A percentile compares a stretch with the other conserved stretches of the same genome.
phyloP scores from a whole-genome alignment of 805 yeast species.

The Pichia thaimueangensis region DNA sequence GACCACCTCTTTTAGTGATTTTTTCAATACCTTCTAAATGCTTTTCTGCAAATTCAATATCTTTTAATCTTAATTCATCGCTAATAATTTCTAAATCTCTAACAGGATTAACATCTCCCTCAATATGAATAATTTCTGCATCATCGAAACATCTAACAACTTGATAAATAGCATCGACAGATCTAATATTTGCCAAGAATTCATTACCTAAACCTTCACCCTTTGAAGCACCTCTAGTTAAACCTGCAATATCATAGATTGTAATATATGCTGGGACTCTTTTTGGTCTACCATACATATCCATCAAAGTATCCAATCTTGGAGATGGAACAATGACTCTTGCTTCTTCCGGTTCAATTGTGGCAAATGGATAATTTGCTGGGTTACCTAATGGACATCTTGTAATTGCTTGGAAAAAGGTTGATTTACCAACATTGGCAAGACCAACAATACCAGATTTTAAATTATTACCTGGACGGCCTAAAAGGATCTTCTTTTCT shows the following conservation, averaged over 20 bases:
- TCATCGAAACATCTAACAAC: slow-evolving; percentile 97
- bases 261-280: slow-evolving; percentile 90
- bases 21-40: slow-evolving; percentile 52
- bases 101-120: slow-evolving; percentile 92
- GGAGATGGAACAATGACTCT: slow-evolving; percentile 90
- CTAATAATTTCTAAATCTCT: slow-evolving; percentile 90
- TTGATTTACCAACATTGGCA: slow-evolving; percentile 93
- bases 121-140: slow-evolving; percentile 95
- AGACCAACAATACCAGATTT: slow-evolving; percentile 88
- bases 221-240: slow-evolving; percentile 92
- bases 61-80: slow-evolving; percentile 91
- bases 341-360: slow-evolving; percentile 97
- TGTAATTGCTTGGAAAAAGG: slow-evolving; percentile 96
- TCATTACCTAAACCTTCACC: slow-evolving; percentile 99
- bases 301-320: slow-evolving; percentile 71
- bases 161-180: slow-evolving; percentile 96
- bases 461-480: slow-evolving; percentile 38
- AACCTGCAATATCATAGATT: slow-evolving; percentile 94
- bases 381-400: slow-evolving; percentile 91
- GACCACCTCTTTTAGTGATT: slow-evolving; percentile 58
- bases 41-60: slow-evolving; percentile 78
- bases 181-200: slow-evolving; percentile 91
- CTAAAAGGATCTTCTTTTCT: slow-evolving; percentile 33
- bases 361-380: slow-evolving; percentile 97
- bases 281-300: slow-evolving; percentile 73